phyloP scores from a whole-genome alignment of 345 rosid genomes.

The Lumnitzera racemosa region DNA sequence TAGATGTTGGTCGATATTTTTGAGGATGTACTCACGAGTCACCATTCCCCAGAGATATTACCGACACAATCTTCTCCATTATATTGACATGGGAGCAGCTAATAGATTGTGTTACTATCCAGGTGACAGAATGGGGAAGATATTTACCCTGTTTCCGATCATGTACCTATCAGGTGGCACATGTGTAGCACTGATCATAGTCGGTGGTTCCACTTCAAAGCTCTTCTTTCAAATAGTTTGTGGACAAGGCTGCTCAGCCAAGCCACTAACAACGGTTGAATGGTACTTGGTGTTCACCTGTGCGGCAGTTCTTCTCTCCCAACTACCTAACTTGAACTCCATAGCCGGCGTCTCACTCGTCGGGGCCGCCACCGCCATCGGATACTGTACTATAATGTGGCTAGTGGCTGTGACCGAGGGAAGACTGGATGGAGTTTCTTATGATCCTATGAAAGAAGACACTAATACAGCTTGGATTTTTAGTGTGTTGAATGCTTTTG shows the following conservation, averaged over 20 bases:
- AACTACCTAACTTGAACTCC: conserved; percentile 26
- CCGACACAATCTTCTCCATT: no score
- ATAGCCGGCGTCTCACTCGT: conserved; percentile 18
- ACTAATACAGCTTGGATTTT: conserved; percentile 10
- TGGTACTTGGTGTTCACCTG: conserved; percentile 29
- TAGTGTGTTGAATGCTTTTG: conserved; percentile 14
- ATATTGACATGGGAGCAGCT: neutral
- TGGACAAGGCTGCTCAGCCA: conserved; percentile 6
- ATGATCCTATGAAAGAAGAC: conserved; percentile 15
- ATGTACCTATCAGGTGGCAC: conserved; percentile 23
- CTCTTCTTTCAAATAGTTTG: conserved; percentile 20
- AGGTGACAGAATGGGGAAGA: conserved; percentile 18
- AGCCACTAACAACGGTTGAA: conserved; percentile 15
- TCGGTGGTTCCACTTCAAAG: conserved; percentile 22
- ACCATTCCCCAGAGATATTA: no score
- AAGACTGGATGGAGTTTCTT: conserved; percentile 17
- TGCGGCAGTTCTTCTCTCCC: conserved; percentile 16
- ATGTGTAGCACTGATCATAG: conserved; percentile 15
- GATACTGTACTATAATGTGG: conserved; percentile 25
- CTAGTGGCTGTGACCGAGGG: conserved; percentile 18
- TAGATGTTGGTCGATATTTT: no score
- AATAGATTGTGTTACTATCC: neutral
- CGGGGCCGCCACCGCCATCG: conserved; percentile 22
- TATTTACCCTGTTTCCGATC: conserved; percentile 17
- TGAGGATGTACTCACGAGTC: no score